Evolutionary conservation across 129 eudicot species (phyloP).

Genomic region (Oenanthe sinensis): DNA sequence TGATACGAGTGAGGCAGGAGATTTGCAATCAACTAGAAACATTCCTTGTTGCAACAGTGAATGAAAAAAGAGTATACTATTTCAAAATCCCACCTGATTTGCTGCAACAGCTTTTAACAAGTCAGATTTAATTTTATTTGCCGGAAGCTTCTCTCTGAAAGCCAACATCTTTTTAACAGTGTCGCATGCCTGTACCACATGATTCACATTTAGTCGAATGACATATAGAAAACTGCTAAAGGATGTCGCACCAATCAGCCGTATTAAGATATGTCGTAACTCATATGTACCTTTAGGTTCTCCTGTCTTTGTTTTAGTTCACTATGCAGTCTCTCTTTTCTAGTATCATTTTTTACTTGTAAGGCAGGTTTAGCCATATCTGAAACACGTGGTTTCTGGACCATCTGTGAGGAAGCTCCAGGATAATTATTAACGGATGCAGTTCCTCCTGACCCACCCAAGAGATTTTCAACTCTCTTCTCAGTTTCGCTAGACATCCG

Average conservation of each 20-base stretch:
- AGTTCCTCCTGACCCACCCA: constrained; percentile 48
- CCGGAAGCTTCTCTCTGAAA: constrained; percentile 91
- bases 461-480: constrained; percentile 64
- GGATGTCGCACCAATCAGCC: neutral
- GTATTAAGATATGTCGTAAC: neutral
- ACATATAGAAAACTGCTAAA: neutral
- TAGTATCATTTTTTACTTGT: constrained; percentile 23
- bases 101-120: constrained; percentile 77
- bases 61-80: neutral
- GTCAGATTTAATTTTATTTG: constrained; percentile 59
- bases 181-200: constrained; percentile 33
- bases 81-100: constrained; percentile 47
- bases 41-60: neutral
- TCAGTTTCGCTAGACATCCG: constrained; percentile 76
- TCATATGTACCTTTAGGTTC: constrained; percentile 47
- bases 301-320: constrained; percentile 78
- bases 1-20: too few species aligned
- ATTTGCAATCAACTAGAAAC: neutral
- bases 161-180: constrained; percentile 51
- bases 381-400: constrained; percentile 23
- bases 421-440: constrained; percentile 18
- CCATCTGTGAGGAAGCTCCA: constrained; percentile 36
- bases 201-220: neutral
- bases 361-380: constrained; percentile 22
- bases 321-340: constrained; percentile 40